A percentile compares a stretch with the other conserved stretches of the same genome.
phyloP scores from a whole-genome alignment of 2,329 filamentous ascomycete genomes.

The Monosporascus ibericus region DNA sequence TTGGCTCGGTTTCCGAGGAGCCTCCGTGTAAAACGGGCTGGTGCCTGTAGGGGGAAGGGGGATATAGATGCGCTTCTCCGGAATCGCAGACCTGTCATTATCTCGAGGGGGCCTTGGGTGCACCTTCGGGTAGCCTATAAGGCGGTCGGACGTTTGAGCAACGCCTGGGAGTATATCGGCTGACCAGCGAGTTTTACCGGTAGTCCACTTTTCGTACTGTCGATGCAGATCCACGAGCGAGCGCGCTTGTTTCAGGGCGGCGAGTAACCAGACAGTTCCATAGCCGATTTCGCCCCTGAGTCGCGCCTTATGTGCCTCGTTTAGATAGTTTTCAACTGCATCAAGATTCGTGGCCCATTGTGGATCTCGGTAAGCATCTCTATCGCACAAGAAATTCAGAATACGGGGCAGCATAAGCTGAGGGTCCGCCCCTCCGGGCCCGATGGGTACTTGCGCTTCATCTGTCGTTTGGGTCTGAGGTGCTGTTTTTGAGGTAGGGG shows the following conservation, averaged over 20 bases:
- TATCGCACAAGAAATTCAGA: slow-evolving; percentile 41
- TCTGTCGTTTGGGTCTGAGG: too few species aligned
- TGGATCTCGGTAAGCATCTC: slow-evolving; percentile 37
- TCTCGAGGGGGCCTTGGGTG: slow-evolving; percentile 11
- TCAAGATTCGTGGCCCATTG: slow-evolving; percentile 15
- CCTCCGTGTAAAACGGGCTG: neutral
- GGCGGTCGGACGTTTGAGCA: slow-evolving; percentile 10
- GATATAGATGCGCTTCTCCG: slow-evolving; percentile 11
- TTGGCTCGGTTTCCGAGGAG: neutral
- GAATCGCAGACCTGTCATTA: slow-evolving; percentile 9
- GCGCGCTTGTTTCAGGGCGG: slow-evolving; percentile 16
- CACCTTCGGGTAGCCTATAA: slow-evolving; percentile 16
- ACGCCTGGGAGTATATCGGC: slow-evolving; percentile 8
- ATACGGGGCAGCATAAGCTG: slow-evolving; percentile 27
- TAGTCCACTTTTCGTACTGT: slow-evolving; percentile 7
- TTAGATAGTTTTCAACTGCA: slow-evolving; percentile 32
- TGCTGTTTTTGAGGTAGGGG: neutral
- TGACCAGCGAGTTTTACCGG: slow-evolving; percentile 17
- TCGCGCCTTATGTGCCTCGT: slow-evolving; percentile 18
- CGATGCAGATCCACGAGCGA: slow-evolving; percentile 17
- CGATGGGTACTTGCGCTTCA: slow-evolving; percentile 1
- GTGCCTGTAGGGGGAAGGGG: neutral
- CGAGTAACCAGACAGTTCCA: slow-evolving; percentile 6
- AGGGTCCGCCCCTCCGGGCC: slow-evolving; percentile 27
- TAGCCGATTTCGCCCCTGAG: slow-evolving; percentile 18